A percentile compares a stretch with the other conserved stretches of the same genome.
phyloP scores from a whole-genome alignment of 176 grass and related monocot genomes.

The Phragmites australis region DNA sequence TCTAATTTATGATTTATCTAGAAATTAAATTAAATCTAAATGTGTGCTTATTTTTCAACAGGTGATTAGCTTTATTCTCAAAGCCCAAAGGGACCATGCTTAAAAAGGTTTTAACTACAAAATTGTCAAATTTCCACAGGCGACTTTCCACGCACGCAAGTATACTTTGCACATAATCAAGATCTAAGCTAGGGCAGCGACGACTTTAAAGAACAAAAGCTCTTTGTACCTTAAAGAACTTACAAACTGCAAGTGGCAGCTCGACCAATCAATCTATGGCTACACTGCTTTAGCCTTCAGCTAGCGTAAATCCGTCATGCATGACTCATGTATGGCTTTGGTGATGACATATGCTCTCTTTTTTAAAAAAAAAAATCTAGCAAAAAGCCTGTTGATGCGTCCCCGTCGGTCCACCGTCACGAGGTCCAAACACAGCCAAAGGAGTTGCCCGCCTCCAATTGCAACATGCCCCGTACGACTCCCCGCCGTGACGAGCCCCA shows the following conservation, averaged over 20 bases:
- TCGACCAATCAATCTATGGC: not conserved
- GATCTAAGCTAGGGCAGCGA: not conserved
- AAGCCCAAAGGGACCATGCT: not conserved
- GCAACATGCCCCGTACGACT: no score
- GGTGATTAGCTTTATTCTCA: not conserved
- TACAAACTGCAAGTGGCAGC: not conserved
- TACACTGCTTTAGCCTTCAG: not conserved
- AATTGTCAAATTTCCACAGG: not conserved
- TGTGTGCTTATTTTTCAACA: no score
- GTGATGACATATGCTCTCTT: not conserved
- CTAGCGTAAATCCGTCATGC: not conserved
- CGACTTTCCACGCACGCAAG: not conserved
- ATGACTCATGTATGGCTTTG: not conserved
- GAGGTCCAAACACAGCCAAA: no score
- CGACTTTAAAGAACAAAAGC: conserved; percentile 2
- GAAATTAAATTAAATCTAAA: no score
- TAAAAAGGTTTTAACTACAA: not conserved
- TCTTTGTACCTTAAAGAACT: not conserved
- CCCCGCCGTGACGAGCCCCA: no score
- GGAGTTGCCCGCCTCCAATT: no score
- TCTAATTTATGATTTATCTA: no score
- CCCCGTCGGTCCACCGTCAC: no score
- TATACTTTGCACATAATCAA: not conserved
- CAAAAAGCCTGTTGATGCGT: no score
- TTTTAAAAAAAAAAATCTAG: no score